Evolutionary conservation across 2,329 filamentous ascomycete genomes (phyloP), one percentile per base, ranked within the genome.

Genomic region (Periconia macrospinosa): DNA sequence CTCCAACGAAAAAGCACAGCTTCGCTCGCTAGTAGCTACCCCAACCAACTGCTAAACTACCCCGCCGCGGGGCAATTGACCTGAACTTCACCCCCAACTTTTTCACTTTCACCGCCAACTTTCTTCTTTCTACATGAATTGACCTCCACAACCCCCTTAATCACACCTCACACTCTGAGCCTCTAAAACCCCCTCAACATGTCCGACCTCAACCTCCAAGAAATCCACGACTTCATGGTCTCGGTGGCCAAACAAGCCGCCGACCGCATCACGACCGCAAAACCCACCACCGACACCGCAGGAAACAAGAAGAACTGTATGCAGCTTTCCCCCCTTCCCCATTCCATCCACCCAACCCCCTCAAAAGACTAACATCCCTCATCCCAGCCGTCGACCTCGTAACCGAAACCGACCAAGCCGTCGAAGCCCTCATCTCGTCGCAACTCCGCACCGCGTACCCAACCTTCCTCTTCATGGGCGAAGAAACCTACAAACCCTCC

Each of bases 401-500:
- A 17, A 87, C 84, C 8, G 82, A 86, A 71, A 86, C 84, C 53
- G 84, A 87, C 69, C 81, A 79, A 57, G 83, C 82, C 6, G 83
- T 86, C 33, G 84, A 87, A 65, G 78, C 76, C 19, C 78, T 84
- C 69, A 79, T 86, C 41, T 84, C 80, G 6, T 75, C 74, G 3
- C 73, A 74, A 1, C 73, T 86, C 27, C 75, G 70, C 52, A 64
- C 75, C 9, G 78, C 76, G 59, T 86, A 83, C 64, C 83, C 84
- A 0, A 55, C 75, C 49, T 84, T 82, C 66, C 67, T 75, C 73
- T 83, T 75, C 68, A 70, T 74, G 68, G 71, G 71, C 54, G 70
- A 72, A 53, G 89, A 93, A 75, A 91, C 89, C 2, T 86, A 91
- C 77, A 79, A 85, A 58, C 83, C 87, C 1, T 88, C 88, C 63